phyloP scores from a whole-genome alignment of 805 yeast species.

The Cyberlindnera mrakii region DNA sequence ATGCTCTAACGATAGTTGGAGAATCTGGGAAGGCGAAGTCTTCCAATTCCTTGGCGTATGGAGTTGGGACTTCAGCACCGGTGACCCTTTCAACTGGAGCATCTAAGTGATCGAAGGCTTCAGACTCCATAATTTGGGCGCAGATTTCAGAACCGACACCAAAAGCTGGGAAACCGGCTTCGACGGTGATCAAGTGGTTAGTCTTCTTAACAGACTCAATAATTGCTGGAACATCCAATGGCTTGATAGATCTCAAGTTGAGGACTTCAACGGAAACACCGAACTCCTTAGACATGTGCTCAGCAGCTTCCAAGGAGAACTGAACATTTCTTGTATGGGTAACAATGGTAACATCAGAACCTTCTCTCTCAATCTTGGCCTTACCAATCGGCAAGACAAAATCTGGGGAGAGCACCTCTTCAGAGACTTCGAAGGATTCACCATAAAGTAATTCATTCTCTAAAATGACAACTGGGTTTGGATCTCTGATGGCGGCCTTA shows the following conservation, averaged over 20 bases:
- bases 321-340: constrained; percentile 89
- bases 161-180: constrained; percentile 96
- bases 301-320: constrained; percentile 86
- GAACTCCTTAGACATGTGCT: constrained; percentile 72
- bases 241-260: constrained; percentile 95
- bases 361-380: constrained; percentile 93
- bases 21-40: constrained; percentile 98
- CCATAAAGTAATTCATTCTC: constrained; percentile 96
- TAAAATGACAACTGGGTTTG: constrained; percentile 92
- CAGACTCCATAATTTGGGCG: constrained; percentile 97
- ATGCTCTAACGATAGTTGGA: constrained; percentile 82
- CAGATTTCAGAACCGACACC: constrained; percentile 98
- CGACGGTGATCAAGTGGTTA: constrained; percentile 91
- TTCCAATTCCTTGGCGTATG: constrained; percentile 93
- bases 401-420: constrained; percentile 84
- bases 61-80: constrained; percentile 99
- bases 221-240: constrained; percentile 85
- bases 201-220: constrained; percentile 91
- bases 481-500: constrained; percentile 97
- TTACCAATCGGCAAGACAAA: constrained; percentile 89
- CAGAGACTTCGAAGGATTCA: constrained; percentile 82
- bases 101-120: constrained; percentile 96
- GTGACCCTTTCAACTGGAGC: constrained; percentile 98
- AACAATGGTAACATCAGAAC: constrained; percentile 83
- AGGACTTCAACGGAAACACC: constrained; percentile 90